These are phyloP conservation scores for Hypoxylon sp. DNA, from an alignment of 2,329 filamentous ascomycete genomes.

Conservation along the genomic window DNA sequence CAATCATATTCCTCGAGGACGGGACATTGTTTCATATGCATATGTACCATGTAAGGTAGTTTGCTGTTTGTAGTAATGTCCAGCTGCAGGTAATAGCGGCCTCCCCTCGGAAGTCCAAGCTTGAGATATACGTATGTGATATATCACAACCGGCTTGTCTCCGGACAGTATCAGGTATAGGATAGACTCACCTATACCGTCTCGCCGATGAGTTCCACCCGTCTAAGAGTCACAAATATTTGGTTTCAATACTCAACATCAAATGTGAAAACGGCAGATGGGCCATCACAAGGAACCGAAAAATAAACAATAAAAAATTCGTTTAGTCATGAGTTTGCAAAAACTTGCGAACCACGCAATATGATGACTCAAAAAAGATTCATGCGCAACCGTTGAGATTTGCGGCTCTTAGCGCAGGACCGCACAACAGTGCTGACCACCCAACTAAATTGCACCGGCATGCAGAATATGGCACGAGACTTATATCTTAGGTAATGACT, in stretches of 20 bases:
- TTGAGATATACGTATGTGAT: slow-evolving; percentile 28
- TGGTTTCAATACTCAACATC: slow-evolving; percentile 3
- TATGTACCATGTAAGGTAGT: slow-evolving; percentile 10
- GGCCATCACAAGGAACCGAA: not conserved
- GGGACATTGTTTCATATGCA: slow-evolving; percentile 23
- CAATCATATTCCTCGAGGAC: slow-evolving; percentile 17
- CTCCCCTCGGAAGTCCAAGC: not conserved
- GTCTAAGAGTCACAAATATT: not conserved
- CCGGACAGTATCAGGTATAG: not conserved
- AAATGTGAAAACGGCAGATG: not conserved
- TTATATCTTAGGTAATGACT: slow-evolving; percentile 28
- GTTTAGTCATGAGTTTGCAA: slow-evolving; percentile 6
- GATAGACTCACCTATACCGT: slow-evolving; percentile 10
- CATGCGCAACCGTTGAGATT: slow-evolving; percentile 20
- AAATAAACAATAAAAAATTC: not conserved
- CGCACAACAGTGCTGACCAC: slow-evolving; percentile 29
- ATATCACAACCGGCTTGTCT: slow-evolving; percentile 23
- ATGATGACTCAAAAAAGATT: slow-evolving; percentile 17
- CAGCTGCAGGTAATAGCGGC: slow-evolving; percentile 7
- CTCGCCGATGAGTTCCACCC: slow-evolving; percentile 15
- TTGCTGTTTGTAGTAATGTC: slow-evolving; percentile 25
- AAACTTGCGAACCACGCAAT: slow-evolving; percentile 4
- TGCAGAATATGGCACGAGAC: slow-evolving; percentile 39
- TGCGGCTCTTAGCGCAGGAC: slow-evolving; percentile 28
- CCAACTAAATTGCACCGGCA: slow-evolving; percentile 22